A percentile compares a stretch with the other conserved stretches of the same genome.
These are phyloP conservation scores for Fusarium acutatum DNA, from an alignment of 2,329 filamentous ascomycete genomes.

Conservation along the genomic window DNA sequence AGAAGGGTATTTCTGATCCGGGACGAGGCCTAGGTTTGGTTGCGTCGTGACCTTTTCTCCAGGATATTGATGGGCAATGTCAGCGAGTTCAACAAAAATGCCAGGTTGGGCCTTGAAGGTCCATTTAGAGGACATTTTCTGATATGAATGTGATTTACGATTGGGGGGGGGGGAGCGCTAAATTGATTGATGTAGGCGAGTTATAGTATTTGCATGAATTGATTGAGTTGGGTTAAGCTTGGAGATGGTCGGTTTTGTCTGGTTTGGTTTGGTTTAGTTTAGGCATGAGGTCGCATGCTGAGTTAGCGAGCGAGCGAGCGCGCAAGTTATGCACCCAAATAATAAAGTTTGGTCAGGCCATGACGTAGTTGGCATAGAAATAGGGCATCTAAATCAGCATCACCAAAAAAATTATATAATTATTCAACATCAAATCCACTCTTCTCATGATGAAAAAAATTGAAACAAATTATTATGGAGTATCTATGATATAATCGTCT, in stretches of 20 bases:
- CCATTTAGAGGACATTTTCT: conserved; percentile 33
- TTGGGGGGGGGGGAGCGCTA: background rate
- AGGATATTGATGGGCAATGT: conserved; percentile 40
- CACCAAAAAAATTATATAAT: background rate
- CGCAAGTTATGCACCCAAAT: background rate
- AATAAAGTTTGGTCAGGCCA: background rate
- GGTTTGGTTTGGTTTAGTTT: background rate
- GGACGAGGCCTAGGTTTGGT: conserved; percentile 62
- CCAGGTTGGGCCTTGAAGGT: conserved; percentile 38
- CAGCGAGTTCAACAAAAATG: conserved; percentile 56
- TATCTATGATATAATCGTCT: background rate
- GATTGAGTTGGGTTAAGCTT: background rate
- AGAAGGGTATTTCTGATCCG: conserved; percentile 55
- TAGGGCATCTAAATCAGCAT: conserved; percentile 1
- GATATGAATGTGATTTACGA: background rate
- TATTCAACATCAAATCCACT: background rate
- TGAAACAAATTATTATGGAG: background rate
- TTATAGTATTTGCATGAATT: background rate
- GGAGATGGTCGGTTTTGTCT: background rate
- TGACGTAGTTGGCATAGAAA: conserved; percentile 31
- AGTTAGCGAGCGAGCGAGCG: background rate
- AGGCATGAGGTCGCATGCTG: background rate
- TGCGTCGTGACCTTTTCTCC: conserved; percentile 50
- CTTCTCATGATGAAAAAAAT: background rate
- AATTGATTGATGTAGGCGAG: background rate